Percentiles rank a stretch among this genome's conserved stretches.
These are phyloP conservation scores for Poterioochromonas sp. DNA, from an alignment of 352 stramenopile genomes.

Conservation along the genomic window DNA sequence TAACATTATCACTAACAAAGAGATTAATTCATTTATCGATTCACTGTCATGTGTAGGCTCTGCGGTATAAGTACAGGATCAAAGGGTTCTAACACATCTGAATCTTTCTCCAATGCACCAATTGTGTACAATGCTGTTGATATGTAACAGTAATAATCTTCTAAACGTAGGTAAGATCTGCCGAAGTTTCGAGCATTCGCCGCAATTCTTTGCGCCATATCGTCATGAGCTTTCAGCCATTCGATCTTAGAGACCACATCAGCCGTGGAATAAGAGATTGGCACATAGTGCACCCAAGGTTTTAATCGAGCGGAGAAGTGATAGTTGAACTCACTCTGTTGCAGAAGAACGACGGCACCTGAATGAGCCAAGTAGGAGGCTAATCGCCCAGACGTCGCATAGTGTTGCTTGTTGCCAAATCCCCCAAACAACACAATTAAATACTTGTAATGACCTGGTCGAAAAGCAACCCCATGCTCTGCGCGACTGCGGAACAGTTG, in stretches of 20 bases:
- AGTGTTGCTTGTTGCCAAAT: not conserved
- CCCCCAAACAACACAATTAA: not conserved
- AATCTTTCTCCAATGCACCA: not conserved
- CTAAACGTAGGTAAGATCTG: not conserved
- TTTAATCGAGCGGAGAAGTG: not conserved
- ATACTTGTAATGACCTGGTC: conserved; percentile 4
- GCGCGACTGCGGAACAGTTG: not conserved
- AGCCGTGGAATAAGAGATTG: not conserved
- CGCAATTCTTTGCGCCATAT: not conserved
- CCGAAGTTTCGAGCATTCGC: not conserved
- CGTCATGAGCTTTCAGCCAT: not conserved
- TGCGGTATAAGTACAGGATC: no score
- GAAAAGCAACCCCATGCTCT: not conserved
- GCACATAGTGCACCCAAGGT: conserved; percentile 21
- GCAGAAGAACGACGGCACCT: conserved; percentile 1
- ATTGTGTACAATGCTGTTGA: not conserved
- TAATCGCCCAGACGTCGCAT: not conserved
- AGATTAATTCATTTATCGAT: no score
- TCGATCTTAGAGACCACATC: not conserved
- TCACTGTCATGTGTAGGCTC: no score
- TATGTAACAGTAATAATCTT: conserved; percentile 20
- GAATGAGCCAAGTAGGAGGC: not conserved
- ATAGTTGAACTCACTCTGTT: not conserved
- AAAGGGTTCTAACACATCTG: not conserved
- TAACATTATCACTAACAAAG: no score